Base-by-base conservation (phyloP, 2,329 filamentous ascomycete species). In the Juglanconis oblonga region DNA sequence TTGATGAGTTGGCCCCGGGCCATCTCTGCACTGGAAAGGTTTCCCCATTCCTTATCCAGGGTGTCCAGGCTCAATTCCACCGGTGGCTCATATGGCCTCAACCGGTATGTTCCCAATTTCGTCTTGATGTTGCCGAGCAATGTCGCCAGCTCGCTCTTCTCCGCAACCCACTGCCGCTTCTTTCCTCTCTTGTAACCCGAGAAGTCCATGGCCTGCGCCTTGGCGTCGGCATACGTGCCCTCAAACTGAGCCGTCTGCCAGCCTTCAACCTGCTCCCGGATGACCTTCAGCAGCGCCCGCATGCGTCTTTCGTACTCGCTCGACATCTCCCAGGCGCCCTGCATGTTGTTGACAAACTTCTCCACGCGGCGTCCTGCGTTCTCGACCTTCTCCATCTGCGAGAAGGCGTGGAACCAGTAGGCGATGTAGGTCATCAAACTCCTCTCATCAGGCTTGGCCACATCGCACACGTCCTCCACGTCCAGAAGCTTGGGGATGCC, bases 331-430 rank as follows among this genome's bases (percentile, higher is more conserved):
- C 95, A 99, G 8, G 95, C 94, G 29, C 95, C 95, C 72, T 97
- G 92, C 95, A 99, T 98, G 74, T 95, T 98, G 72, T 91, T 92
- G 68, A 99, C 91, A 70, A 99, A 99, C 76, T 99, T 99, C 78
- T 99, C 95, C 5, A 99, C 95, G 67, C 95, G 86, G 63, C 95
- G 86, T 5, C 95, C 95, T 4, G 95, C 95, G 72, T 99, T 99
- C 76, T 99, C 95, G 8, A 99, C 95, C 73, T 94, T 90, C 77
- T 99, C 95, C 88, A 99, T 96, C 71, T 98, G 94, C 35, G 94
- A 98, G 74, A 99, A 99, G 68, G 95, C 95, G 72, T 99, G 95
- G 83, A 99, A 99, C 95, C 95, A 99, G 80, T 99, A 99, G 65
- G 95, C 95, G 69, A 99, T 99, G 75, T 99, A 99, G 1, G 95